Conservation (phyloP, 495 filamentous ascomycete species). For the Hyaloscypha bicolor region DNA sequence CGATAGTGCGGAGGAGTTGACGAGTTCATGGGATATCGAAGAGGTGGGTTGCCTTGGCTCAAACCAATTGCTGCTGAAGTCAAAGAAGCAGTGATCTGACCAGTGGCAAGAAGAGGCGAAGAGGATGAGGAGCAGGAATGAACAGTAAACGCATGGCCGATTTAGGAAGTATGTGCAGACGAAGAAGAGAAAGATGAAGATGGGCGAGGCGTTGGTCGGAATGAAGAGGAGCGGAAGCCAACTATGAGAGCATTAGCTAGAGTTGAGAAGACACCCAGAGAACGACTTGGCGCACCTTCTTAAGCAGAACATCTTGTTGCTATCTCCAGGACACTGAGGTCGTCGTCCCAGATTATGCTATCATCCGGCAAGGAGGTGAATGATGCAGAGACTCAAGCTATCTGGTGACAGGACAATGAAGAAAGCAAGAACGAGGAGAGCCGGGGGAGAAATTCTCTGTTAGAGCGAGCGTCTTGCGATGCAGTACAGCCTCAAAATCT, state of each 20-base stretch:
- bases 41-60: constrained; percentile 47
- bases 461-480: not conserved
- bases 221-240: constrained; percentile 77
- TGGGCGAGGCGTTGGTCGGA: constrained; percentile 75
- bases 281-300: constrained; percentile 58
- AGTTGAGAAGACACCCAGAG: not conserved
- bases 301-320: constrained; percentile 73
- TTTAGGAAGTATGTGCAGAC: constrained; percentile 88
- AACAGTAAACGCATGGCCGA: constrained; percentile 89
- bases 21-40: constrained; percentile 11
- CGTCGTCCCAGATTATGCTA: constrained; percentile 20
- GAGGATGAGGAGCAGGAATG: constrained; percentile 82
- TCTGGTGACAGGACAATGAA: not conserved
- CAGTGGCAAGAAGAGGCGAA: constrained; percentile 90
- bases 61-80: constrained; percentile 83
- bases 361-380: constrained; percentile 11
- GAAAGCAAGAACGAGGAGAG: not conserved
- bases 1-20: constrained; percentile 21
- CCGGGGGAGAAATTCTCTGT: not conserved
- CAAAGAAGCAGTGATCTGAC: constrained; percentile 88
- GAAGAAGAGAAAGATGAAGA: constrained; percentile 90
- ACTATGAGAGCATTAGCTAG: constrained; percentile 34
- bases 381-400: not conserved
- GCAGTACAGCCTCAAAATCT: not conserved
- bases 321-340: constrained; percentile 10